These are phyloP conservation scores for Candida bentonensis DNA, from an alignment of 805 yeast species.

Conservation along the genomic window DNA sequence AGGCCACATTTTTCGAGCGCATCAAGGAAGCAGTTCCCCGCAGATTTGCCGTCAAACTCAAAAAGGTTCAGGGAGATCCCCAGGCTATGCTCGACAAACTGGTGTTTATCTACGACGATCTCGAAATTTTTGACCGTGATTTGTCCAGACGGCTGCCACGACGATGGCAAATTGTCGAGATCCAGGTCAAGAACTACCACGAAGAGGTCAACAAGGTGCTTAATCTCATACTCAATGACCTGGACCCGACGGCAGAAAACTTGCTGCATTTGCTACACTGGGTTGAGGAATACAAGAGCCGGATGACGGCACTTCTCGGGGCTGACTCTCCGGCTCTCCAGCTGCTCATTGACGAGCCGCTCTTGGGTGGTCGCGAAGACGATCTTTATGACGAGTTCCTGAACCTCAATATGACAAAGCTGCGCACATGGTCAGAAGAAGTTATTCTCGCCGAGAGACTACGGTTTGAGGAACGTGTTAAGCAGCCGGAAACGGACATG, in stretches of 20 bases:
- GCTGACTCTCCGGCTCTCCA: slow-evolving; percentile 28
- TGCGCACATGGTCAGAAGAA: slow-evolving; percentile 74
- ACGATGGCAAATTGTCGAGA: slow-evolving; percentile 58
- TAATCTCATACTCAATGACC: slow-evolving; percentile 38
- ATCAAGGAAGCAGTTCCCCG: neutral
- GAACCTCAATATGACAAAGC: slow-evolving; percentile 52
- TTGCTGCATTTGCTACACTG: slow-evolving; percentile 63
- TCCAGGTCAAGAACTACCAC: slow-evolving; percentile 54
- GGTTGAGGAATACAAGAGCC: slow-evolving; percentile 52
- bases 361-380: slow-evolving; percentile 59
- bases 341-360: slow-evolving; percentile 33
- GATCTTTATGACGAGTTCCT: slow-evolving; percentile 66
- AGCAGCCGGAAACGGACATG: slow-evolving; percentile 61
- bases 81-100: slow-evolving; percentile 48
- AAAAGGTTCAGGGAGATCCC: slow-evolving; percentile 18
- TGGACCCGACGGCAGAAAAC: slow-evolving; percentile 66
- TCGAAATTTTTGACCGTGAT: slow-evolving; percentile 48
- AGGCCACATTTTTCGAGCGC: neutral
- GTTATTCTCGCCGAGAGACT: slow-evolving; percentile 52
- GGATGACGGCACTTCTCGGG: slow-evolving; percentile 37
- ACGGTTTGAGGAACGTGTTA: slow-evolving; percentile 47
- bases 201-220: slow-evolving; percentile 48
- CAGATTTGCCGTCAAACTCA: slow-evolving; percentile 1
- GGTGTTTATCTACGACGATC: slow-evolving; percentile 75
- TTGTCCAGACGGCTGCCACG: slow-evolving; percentile 49